A percentile compares a stretch with the other conserved stretches of the same genome.
Conservation (phyloP, 2,329 filamentous ascomycete genomes). For the Penicillium sp. region DNA sequence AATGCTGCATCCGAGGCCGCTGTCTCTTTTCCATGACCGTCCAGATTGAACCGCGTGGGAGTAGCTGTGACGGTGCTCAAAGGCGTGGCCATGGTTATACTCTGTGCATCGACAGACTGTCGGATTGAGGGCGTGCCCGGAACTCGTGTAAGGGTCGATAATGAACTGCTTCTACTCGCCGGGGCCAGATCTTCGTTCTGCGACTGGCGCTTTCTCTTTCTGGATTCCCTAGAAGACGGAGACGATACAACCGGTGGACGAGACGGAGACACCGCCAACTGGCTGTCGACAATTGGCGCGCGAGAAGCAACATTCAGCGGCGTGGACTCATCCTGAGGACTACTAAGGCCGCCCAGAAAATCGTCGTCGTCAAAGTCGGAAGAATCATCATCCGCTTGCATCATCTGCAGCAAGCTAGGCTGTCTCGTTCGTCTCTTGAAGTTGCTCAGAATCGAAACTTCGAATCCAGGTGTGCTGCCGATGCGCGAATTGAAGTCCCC, state of each 20-base stretch:
- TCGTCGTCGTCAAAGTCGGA: constrained; percentile 39
- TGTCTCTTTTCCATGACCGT: neutral
- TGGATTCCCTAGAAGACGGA: constrained; percentile 26
- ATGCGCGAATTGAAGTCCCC: constrained; percentile 32
- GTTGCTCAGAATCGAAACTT: constrained; percentile 42
- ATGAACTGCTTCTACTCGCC: constrained; percentile 20
- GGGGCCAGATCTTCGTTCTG: constrained; percentile 18
- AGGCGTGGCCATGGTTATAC: constrained; percentile 36
- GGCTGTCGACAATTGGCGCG: constrained; percentile 10
- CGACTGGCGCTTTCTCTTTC: constrained; percentile 35
- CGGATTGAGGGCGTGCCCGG: constrained; percentile 3
- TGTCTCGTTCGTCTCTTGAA: constrained; percentile 43
- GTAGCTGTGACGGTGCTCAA: constrained; percentile 26
- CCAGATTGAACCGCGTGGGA: neutral
- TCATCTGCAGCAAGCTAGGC: constrained; percentile 43
- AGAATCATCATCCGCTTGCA: constrained; percentile 38
- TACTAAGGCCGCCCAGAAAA: constrained; percentile 39
- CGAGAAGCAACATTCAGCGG: constrained; percentile 34
- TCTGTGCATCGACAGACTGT: constrained; percentile 13
- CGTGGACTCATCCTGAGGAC: constrained; percentile 43
- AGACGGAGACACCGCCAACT: constrained; percentile 21
- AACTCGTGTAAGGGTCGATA: constrained; percentile 8
- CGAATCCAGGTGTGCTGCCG: constrained; percentile 39
- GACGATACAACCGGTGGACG: constrained; percentile 17
- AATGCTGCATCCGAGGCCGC: neutral